phyloP scores from a whole-genome alignment of 495 filamentous ascomycete species.

The Penicillium daleae region DNA sequence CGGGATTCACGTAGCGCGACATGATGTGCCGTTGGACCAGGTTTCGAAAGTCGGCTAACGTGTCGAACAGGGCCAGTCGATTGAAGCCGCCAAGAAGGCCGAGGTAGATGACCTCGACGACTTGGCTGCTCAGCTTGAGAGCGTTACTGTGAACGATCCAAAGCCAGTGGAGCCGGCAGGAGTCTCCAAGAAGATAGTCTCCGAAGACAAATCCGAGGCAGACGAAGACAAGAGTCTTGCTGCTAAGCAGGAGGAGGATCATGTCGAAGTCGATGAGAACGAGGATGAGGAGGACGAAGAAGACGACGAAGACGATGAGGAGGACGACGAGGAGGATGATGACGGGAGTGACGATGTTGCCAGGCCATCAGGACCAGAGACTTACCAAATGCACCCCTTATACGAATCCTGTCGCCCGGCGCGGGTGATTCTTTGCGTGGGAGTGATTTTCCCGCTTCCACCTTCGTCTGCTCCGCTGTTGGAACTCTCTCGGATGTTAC shows the following conservation, averaged over 20 bases:
- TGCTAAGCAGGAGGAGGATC: too few species aligned
- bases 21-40: neutral
- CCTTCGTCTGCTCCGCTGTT: neutral
- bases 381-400: neutral
- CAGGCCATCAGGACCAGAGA: too few species aligned
- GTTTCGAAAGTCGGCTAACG: neutral
- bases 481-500: neutral
- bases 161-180: constrained; percentile 27
- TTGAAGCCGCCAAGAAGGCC: constrained; percentile 24
- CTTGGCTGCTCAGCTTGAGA: constrained; percentile 62
- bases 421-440: neutral
- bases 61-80: constrained; percentile 46
- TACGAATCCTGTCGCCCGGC: neutral
- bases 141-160: constrained; percentile 55
- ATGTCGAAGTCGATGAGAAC: constrained; percentile 25
- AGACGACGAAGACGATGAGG: constrained; percentile 62
- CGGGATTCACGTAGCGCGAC: neutral
- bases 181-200: constrained; percentile 39
- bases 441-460: neutral
- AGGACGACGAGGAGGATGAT: constrained; percentile 75
- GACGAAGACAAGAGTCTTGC: constrained; percentile 26
- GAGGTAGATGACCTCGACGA: constrained; percentile 50
- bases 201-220: too few species aligned
- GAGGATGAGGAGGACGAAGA: constrained; percentile 45
- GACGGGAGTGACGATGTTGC: neutral